Conservation (phyloP, 192 early-diverging fungal genomes). For the Linnemannia hyalina region DNA sequence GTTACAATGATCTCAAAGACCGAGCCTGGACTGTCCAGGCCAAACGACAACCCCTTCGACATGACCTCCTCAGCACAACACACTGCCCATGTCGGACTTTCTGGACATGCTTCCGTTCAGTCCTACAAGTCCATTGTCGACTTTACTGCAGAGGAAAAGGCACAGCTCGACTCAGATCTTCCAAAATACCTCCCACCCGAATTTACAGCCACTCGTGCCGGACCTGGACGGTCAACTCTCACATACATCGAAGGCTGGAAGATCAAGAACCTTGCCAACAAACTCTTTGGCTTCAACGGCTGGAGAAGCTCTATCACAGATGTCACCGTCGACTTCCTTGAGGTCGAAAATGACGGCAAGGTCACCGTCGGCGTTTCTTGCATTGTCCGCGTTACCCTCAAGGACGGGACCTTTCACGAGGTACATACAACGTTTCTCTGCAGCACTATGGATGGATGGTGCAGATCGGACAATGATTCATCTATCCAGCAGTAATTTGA, state of each 20-base stretch:
- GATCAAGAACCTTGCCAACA: constrained; percentile 89
- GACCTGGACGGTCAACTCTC: constrained; percentile 77
- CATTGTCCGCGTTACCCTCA: constrained; percentile 85
- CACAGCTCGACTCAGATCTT: constrained; percentile 49
- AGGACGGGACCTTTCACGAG: constrained; percentile 90
- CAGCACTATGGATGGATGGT: background rate
- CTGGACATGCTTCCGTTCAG: background rate
- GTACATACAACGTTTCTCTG: constrained; percentile 38
- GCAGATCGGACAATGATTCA: background rate
- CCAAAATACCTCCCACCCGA: constrained; percentile 77
- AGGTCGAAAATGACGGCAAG: constrained; percentile 56
- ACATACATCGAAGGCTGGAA: constrained; percentile 89
- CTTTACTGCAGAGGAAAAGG: constrained; percentile 38
- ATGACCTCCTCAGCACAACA: background rate
- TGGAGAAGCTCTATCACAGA: constrained; percentile 86
- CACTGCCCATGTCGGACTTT: background rate
- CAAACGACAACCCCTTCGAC: background rate
- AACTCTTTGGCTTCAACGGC: constrained; percentile 95
- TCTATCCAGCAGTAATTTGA: background rate
- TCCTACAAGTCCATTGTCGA: constrained; percentile 2
- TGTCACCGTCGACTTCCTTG: constrained; percentile 84
- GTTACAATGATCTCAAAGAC: constrained; percentile 22
- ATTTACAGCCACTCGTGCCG: constrained; percentile 72
- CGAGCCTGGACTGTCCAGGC: constrained; percentile 13
- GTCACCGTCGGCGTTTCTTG: constrained; percentile 80